These are phyloP conservation scores for Penicillium fimorum DNA, from an alignment of 495 filamentous ascomycete genomes.

Conservation along the genomic window DNA sequence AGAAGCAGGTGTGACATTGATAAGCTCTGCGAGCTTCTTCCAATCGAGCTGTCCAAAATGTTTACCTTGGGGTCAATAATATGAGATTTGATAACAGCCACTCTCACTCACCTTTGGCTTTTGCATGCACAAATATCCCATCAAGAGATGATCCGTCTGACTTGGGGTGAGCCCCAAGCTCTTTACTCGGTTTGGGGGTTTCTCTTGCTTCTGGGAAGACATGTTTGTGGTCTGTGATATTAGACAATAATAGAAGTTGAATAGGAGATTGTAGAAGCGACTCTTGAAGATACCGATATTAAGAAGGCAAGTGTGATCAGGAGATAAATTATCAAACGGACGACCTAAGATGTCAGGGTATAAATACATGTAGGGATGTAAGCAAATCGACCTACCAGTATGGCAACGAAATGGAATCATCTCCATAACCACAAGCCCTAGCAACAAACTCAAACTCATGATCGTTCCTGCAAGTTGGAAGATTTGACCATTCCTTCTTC, in stretches of 20 bases:
- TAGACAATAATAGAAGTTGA: neutral
- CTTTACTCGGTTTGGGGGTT: neutral
- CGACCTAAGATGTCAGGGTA: no score
- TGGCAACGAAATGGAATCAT: no score
- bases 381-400: no score
- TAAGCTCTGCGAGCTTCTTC: neutral
- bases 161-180: neutral
- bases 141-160: neutral
- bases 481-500: no score
- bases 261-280: neutral
- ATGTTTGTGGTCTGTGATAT: neutral
- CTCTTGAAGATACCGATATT: no score
- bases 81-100: neutral
- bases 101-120: neutral
- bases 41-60: neutral
- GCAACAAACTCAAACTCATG: no score
- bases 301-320: no score
- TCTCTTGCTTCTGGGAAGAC: neutral
- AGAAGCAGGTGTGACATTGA: neutral
- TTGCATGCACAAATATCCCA: neutral
- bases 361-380: no score
- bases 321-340: no score
- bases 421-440: no score
- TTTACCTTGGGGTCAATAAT: neutral
- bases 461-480: no score